Conservation (phyloP, 352 stramenopile species). For the Aphanomyces invadans region DNA sequence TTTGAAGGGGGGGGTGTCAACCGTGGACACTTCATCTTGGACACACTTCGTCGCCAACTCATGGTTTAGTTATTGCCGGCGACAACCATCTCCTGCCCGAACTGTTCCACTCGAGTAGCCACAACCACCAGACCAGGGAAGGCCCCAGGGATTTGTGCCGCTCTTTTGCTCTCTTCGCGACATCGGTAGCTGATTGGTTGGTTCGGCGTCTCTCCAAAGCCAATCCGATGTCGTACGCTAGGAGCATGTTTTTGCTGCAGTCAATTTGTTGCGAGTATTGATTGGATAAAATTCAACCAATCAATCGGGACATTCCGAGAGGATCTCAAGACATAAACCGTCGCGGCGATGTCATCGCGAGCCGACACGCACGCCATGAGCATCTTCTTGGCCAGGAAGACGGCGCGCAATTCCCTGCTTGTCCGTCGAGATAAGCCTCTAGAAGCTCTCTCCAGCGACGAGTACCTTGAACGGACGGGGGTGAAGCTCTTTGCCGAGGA, state of each 20-base stretch:
- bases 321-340: not conserved
- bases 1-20: not conserved
- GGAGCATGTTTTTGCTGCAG: not conserved
- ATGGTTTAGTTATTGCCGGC: too few relatives aligned
- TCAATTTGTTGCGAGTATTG: not conserved
- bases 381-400: slow-evolving; percentile 12
- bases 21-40: not conserved
- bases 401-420: not conserved
- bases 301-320: not conserved
- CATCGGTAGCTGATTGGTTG: not conserved
- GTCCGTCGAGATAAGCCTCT: not conserved
- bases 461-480: slow-evolving; percentile 18
- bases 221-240: not conserved
- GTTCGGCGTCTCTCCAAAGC: slow-evolving; percentile 4
- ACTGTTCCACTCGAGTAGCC: not conserved
- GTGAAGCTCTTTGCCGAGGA: slow-evolving; percentile 8
- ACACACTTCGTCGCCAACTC: too few relatives aligned
- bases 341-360: not conserved
- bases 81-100: too few relatives aligned
- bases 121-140: not conserved
- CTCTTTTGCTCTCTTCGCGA: not conserved
- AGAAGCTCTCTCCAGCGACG: not conserved
- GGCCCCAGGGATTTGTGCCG: not conserved
- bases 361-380: not conserved
- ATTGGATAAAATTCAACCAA: not conserved